Percentiles rank a stretch among this genome's conserved stretches.
Conservation (phyloP, 148 eudicot genomes). For the Rhododendron kiyosumense region DNA sequence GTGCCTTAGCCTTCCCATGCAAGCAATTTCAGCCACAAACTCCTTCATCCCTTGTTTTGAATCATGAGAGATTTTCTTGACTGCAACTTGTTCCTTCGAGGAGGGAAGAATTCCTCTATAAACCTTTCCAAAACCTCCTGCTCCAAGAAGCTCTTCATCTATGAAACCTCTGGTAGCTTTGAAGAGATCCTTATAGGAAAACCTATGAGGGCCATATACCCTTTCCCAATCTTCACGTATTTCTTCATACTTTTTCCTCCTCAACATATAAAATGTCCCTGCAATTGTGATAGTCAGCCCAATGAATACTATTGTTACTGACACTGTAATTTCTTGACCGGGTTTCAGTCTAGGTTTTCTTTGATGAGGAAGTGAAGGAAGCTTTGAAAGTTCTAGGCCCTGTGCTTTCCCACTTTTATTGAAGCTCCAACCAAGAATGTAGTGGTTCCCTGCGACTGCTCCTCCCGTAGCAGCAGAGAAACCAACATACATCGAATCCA, state of each 20-base stretch:
- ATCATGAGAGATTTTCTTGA: slow-evolving; percentile 35
- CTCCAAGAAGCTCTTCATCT: slow-evolving; percentile 29
- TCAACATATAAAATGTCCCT: neutral
- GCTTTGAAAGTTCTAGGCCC: no score
- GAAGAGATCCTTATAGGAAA: slow-evolving; percentile 34
- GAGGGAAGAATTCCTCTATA: slow-evolving; percentile 32
- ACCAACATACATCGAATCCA: slow-evolving; percentile 39
- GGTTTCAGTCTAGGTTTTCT: slow-evolving; percentile 7
- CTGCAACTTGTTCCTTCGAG: slow-evolving; percentile 21
- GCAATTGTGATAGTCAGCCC: neutral
- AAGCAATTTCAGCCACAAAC: slow-evolving; percentile 32
- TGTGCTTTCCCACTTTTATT: no score
- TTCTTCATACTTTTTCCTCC: slow-evolving; percentile 1
- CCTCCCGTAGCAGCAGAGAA: slow-evolving; percentile 16
- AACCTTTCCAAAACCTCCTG: slow-evolving; percentile 46
- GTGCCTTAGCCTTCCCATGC: slow-evolving; percentile 44
- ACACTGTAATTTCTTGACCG: neutral
- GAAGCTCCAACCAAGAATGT: no score
- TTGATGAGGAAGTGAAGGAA: slow-evolving; percentile 30
- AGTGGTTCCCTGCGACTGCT: neutral
- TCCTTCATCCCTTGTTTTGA: slow-evolving; percentile 39
- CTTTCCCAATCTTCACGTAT: neutral
- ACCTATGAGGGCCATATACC: slow-evolving; percentile 18
- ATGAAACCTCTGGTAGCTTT: slow-evolving; percentile 37
- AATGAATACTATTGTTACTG: neutral